phyloP scores from a whole-genome alignment of 164 flowering plant species.

The Vitis rotundifolia region DNA sequence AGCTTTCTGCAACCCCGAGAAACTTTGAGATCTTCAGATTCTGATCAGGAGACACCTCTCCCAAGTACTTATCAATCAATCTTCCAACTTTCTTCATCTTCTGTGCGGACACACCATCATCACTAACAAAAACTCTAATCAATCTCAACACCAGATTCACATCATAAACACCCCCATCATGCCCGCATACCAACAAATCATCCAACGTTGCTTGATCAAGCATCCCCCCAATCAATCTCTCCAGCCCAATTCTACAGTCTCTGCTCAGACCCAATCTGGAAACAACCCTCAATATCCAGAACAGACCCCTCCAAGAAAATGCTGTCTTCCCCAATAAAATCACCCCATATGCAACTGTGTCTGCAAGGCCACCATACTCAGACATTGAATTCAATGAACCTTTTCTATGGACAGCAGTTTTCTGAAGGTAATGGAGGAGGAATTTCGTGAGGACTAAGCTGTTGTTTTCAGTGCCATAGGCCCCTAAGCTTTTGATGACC shows the following conservation, averaged over 20 bases:
- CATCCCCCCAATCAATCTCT: conserved; percentile 68
- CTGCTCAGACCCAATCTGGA: conserved; percentile 53
- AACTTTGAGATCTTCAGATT: conserved; percentile 71
- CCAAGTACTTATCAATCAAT: conserved; percentile 71
- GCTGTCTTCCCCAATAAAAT: conserved; percentile 36
- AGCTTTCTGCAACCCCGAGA: conserved; percentile 75
- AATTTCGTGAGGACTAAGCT: conserved; percentile 64
- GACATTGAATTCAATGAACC: conserved; percentile 1
- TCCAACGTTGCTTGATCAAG: conserved; percentile 79
- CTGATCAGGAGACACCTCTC: conserved; percentile 88
- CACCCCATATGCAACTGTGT: conserved; percentile 72
- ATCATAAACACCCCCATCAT: conserved; percentile 56
- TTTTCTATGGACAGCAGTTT: conserved; percentile 29
- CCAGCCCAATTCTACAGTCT: conserved; percentile 48
- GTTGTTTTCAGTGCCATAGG: conserved; percentile 48
- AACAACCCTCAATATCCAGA: conserved; percentile 67
- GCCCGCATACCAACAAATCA: conserved; percentile 59
- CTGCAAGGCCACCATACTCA: conserved; percentile 55
- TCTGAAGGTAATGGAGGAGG: conserved; percentile 66
- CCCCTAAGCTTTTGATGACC: conserved; percentile 44
- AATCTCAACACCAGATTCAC: conserved; percentile 74
- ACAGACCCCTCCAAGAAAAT: conserved; percentile 75
- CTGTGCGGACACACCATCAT: conserved; percentile 23
- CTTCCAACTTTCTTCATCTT: conserved; percentile 74
- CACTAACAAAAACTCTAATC: conserved; percentile 55